Conservation (phyloP, 2,329 filamentous ascomycete genomes). For the Colletotrichum costaricense region DNA sequence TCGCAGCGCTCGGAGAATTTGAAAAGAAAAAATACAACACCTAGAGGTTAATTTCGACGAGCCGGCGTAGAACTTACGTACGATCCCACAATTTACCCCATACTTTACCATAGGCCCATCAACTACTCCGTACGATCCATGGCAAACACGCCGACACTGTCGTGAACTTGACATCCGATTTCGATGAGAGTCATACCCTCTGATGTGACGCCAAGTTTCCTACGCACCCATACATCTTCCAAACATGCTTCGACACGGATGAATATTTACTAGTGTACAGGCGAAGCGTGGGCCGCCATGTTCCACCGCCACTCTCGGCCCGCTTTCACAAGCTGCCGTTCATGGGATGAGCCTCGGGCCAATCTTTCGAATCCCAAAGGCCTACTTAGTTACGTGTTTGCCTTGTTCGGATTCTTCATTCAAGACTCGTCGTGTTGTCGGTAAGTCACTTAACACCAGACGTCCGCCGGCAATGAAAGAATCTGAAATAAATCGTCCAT, state of each 20-base stretch:
- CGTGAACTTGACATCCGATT: background rate
- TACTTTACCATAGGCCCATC: background rate
- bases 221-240: slow-evolving; percentile 1
- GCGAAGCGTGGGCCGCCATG: slow-evolving; percentile 7
- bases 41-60: slow-evolving; percentile 11
- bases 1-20: slow-evolving; percentile 23
- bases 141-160: background rate
- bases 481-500: slow-evolving; percentile 27
- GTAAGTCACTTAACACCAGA: background rate
- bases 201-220: slow-evolving; percentile 21
- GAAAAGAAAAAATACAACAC: background rate
- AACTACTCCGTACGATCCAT: background rate
- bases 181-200: background rate
- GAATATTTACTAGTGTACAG: background rate
- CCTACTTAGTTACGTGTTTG: background rate
- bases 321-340: slow-evolving; percentile 32
- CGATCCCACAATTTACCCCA: background rate
- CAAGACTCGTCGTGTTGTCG: background rate
- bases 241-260: slow-evolving; percentile 13
- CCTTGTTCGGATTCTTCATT: background rate
- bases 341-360: slow-evolving; percentile 31
- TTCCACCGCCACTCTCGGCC: slow-evolving; percentile 20
- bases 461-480: background rate
- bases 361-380: slow-evolving; percentile 4
- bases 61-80: background rate